Conservation (phyloP, 2,329 filamentous ascomycete genomes). For the Fusarium goolgardi region DNA sequence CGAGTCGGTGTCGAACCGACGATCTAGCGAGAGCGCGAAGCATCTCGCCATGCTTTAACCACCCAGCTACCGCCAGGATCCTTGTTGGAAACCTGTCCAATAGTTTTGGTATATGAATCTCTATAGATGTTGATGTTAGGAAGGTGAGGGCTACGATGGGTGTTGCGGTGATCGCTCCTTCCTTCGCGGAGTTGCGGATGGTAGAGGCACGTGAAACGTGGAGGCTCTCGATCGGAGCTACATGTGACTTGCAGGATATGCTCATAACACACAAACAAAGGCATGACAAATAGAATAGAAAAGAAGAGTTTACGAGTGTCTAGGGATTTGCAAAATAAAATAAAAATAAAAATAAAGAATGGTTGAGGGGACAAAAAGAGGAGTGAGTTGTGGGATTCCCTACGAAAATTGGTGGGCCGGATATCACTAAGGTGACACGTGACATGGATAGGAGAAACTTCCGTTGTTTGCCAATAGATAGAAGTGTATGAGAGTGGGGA, state of each 20-base stretch:
- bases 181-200: neutral
- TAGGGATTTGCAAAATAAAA: too few species aligned
- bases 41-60: slow-evolving; percentile 7
- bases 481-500: neutral
- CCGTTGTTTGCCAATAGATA: too few species aligned
- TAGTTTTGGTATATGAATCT: neutral
- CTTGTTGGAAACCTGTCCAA: neutral
- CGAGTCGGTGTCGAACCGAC: slow-evolving; percentile 12
- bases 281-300: neutral
- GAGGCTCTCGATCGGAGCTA: neutral
- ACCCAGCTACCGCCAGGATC: slow-evolving; percentile 10
- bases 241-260: neutral
- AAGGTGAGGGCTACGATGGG: neutral
- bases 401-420: neutral
- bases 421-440: neutral
- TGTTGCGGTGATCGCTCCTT: neutral
- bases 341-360: too few species aligned
- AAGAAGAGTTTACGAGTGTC: too few species aligned
- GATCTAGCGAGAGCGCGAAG: neutral
- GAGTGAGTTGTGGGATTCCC: neutral
- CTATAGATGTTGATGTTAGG: neutral
- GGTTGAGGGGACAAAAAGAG: neutral
- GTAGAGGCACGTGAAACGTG: neutral
- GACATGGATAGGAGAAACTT: neutral
- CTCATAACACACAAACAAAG: neutral